phyloP scores from a whole-genome alignment of 2,329 filamentous ascomycete species.

The Aspergillus cejpii region DNA sequence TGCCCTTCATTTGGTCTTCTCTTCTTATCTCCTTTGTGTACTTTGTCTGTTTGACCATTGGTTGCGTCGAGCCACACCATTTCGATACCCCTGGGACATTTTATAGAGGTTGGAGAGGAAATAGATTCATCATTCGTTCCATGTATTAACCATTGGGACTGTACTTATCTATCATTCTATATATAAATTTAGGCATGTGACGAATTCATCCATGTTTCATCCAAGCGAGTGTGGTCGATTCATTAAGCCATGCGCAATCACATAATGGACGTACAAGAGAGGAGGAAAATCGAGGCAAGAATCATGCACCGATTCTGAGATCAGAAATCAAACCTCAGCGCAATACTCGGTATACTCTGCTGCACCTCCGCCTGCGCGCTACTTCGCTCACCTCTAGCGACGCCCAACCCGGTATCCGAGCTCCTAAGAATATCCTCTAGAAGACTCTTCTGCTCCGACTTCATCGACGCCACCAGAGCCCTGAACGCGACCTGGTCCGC shows the following conservation, averaged over 20 bases:
- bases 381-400: constrained; percentile 37
- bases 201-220: background rate
- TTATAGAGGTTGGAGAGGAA: background rate
- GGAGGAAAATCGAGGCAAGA: background rate
- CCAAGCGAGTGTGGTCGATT: background rate
- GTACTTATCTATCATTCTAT: constrained; percentile 2
- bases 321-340: constrained; percentile 88
- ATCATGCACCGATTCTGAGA: background rate
- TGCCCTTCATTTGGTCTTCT: background rate
- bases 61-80: background rate
- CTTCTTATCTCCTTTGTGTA: background rate
- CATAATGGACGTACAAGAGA: background rate
- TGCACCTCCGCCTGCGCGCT: constrained; percentile 44
- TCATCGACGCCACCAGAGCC: constrained; percentile 64
- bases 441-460: constrained; percentile 61
- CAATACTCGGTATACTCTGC: constrained; percentile 67
- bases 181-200: background rate
- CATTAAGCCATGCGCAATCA: background rate
- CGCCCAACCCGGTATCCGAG: constrained; percentile 46
- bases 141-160: background rate
- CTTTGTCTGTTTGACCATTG: background rate
- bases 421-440: constrained; percentile 71
- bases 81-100: background rate
- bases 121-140: constrained; percentile 1
- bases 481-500: constrained; percentile 68